phyloP scores from a whole-genome alignment of 768 basidiomycete species.

The Boletus rubescentipes region DNA sequence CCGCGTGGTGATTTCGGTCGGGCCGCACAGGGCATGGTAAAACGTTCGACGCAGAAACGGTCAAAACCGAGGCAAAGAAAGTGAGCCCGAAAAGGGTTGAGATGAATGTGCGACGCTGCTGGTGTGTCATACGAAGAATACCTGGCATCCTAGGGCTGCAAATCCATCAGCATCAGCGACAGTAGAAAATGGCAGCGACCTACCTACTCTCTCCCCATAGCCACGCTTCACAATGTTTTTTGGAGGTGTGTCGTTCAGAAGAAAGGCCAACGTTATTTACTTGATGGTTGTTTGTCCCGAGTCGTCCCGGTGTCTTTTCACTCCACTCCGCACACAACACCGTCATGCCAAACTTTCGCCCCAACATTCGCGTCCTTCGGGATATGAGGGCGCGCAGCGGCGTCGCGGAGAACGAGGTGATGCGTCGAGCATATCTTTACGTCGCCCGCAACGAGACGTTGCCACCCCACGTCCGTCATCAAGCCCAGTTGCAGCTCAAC shows the following conservation, averaged over 20 bases:
- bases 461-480: constrained; percentile 86
- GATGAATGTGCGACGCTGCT: constrained; percentile 67
- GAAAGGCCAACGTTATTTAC: neutral
- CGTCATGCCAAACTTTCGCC: constrained; percentile 30
- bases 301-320: neutral
- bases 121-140: constrained; percentile 54
- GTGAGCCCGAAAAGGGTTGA: constrained; percentile 80
- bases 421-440: constrained; percentile 87
- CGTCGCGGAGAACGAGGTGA: constrained; percentile 73
- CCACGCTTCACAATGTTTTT: constrained; percentile 9
- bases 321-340: neutral
- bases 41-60: constrained; percentile 76
- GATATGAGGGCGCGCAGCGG: constrained; percentile 77
- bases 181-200: neutral
- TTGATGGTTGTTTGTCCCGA: constrained; percentile 28
- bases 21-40: constrained; percentile 78
- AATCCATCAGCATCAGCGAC: constrained; percentile 41
- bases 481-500: constrained; percentile 92
- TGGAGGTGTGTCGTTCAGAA: neutral
- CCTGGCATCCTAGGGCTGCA: constrained; percentile 58
- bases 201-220: constrained; percentile 28
- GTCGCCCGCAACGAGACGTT: constrained; percentile 90
- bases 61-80: constrained; percentile 73
- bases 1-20: constrained; percentile 57
- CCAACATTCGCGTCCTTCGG: constrained; percentile 58